These are phyloP conservation scores for Botrytis cinerea DNA, from an alignment of 2,329 filamentous ascomycete genomes.

Conservation along the genomic window DNA sequence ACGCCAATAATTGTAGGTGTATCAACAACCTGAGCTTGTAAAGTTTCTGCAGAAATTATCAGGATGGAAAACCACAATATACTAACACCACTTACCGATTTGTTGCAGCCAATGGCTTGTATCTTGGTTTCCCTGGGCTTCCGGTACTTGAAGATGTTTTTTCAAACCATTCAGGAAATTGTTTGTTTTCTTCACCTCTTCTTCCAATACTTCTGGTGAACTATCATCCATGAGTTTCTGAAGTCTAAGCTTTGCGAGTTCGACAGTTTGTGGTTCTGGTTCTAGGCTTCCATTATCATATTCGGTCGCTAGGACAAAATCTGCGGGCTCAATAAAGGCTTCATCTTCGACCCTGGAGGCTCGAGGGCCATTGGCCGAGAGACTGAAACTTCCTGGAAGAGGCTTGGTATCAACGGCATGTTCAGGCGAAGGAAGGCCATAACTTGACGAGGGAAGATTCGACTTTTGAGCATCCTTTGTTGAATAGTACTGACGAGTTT, in stretches of 20 bases:
- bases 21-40: conserved; percentile 31
- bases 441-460: not conserved
- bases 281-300: conserved; percentile 4
- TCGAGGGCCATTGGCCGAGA: not conserved
- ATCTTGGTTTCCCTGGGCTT: conserved; percentile 28
- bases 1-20: conserved; percentile 37
- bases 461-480: not conserved
- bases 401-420: not conserved
- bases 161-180: conserved; percentile 35
- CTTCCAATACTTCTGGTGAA: conserved; percentile 35
- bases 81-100: conserved; percentile 27
- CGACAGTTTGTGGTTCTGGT: not conserved
- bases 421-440: not conserved
- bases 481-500: not conserved
- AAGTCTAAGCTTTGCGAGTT: conserved; percentile 25
- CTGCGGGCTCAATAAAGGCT: not conserved
- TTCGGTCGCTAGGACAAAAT: not conserved
- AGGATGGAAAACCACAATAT: conserved; percentile 20
- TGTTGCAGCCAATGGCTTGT: conserved; percentile 36
- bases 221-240: conserved; percentile 33
- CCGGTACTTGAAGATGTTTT: conserved; percentile 27
- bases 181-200: conserved; percentile 32
- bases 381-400: not conserved
- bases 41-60: conserved; percentile 5
- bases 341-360: not conserved